Evolutionary conservation across 2,329 filamentous ascomycete genomes (phyloP).

Genomic region (Ceratocystis cubensis): DNA sequence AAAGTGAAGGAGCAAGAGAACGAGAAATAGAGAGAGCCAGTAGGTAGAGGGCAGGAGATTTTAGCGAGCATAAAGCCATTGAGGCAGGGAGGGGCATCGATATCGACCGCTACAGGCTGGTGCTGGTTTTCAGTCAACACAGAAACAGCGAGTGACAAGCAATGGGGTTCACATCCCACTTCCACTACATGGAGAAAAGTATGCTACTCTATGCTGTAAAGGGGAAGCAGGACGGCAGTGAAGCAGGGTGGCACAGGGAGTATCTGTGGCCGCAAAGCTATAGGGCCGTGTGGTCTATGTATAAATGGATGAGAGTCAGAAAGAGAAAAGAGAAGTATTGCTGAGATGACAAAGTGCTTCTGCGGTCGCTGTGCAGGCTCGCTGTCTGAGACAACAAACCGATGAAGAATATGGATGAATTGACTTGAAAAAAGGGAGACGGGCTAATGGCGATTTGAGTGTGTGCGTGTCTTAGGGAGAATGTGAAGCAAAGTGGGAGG

Average conservation of each 20-base stretch:
- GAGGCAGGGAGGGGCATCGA: background rate
- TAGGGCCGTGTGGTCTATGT: too few species aligned
- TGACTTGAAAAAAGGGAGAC: background rate
- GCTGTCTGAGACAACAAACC: conserved; percentile 6
- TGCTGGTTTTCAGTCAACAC: too few species aligned
- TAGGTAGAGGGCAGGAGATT: background rate
- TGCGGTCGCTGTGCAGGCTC: background rate
- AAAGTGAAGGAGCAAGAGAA: background rate
- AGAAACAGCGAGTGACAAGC: background rate
- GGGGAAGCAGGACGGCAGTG: background rate
- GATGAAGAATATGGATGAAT: background rate
- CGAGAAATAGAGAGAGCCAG: background rate
- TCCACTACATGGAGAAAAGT: conserved; percentile 2
- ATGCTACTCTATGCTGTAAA: background rate
- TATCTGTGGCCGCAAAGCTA: background rate
- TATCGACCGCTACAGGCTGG: background rate
- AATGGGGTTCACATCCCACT: background rate
- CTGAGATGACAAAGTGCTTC: background rate
- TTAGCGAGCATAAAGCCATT: background rate
- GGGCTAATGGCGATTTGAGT: too few species aligned
- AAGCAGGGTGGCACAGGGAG: background rate
- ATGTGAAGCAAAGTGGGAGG: background rate
- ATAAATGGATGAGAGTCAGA: background rate
- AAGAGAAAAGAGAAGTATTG: conserved; percentile 4
- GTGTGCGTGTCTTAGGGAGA: background rate